Conservation (phyloP, 202 grass and related monocot species). For the Zoysia matrella region DNA sequence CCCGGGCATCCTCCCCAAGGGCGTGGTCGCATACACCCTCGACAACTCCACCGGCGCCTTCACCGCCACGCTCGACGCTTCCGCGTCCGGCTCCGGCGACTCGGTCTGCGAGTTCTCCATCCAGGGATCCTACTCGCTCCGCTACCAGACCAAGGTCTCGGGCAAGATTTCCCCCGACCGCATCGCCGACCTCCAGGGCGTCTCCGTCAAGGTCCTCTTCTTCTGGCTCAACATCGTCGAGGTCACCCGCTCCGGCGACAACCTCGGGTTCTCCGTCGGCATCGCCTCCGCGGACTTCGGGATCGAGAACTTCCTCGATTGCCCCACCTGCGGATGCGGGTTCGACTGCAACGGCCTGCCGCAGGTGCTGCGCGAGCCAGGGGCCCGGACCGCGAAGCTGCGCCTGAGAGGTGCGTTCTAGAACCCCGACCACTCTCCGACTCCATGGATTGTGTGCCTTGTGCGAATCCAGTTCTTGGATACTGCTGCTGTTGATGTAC, state of each 20-base stretch:
- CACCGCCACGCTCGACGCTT: constrained; percentile 69
- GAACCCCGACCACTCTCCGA: neutral
- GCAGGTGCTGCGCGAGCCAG: neutral
- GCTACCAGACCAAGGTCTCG: constrained; percentile 72
- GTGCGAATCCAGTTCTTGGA: neutral
- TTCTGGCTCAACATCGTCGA: constrained; percentile 92
- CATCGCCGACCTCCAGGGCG: constrained; percentile 63
- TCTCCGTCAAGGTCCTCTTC: constrained; percentile 90
- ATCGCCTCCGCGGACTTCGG: constrained; percentile 85
- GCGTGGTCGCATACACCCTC: constrained; percentile 71
- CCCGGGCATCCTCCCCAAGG: constrained; percentile 77
- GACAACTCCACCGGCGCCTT: constrained; percentile 71
- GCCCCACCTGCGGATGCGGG: constrained; percentile 83
- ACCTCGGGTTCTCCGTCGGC: constrained; percentile 32
- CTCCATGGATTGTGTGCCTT: neutral
- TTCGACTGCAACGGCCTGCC: constrained; percentile 63
- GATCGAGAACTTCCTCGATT: constrained; percentile 76
- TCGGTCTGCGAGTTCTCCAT: constrained; percentile 77
- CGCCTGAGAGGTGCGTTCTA: constrained; percentile 66
- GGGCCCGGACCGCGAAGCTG: constrained; percentile 2
- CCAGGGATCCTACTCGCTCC: constrained; percentile 81
- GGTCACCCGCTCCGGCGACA: constrained; percentile 62
- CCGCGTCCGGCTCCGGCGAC: constrained; percentile 29
- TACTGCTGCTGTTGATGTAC: neutral
- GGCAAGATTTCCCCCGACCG: constrained; percentile 60